These are phyloP conservation scores for Tylopilus intermedius DNA, from an alignment of 768 basidiomycete species.

Conservation along the genomic window DNA sequence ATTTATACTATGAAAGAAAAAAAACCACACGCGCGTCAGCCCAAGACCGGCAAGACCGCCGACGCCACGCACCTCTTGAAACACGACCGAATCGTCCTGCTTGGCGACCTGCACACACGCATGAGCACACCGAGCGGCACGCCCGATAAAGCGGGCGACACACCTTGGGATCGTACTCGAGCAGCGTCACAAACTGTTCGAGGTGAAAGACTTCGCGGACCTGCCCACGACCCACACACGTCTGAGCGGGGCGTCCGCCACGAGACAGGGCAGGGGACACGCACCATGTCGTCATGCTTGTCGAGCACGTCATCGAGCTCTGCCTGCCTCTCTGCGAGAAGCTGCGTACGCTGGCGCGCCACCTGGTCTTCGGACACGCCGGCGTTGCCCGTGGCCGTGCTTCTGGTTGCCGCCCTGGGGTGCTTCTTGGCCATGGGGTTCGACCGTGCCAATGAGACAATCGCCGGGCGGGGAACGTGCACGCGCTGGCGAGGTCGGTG, in stretches of 20 bases:
- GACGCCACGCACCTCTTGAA: slow-evolving; percentile 53
- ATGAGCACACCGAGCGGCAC: not conserved
- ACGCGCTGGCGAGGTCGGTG: not conserved
- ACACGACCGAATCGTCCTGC: slow-evolving; percentile 65
- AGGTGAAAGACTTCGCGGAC: slow-evolving; percentile 88
- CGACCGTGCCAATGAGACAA: not conserved
- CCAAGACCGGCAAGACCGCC: not conserved
- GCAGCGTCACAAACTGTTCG: slow-evolving; percentile 71
- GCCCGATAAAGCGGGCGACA: not conserved
- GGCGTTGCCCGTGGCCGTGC: not conserved
- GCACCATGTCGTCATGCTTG: slow-evolving; percentile 69
- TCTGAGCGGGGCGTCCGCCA: not conserved
- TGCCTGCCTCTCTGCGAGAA: slow-evolving; percentile 56
- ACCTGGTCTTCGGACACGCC: slow-evolving; percentile 21
- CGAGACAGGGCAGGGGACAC: slow-evolving; percentile 27
- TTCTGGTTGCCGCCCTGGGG: slow-evolving; percentile 1
- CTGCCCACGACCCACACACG: slow-evolving; percentile 31
- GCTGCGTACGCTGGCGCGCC: slow-evolving; percentile 35
- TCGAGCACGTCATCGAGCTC: slow-evolving; percentile 57
- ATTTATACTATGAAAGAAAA: slow-evolving; percentile 46
- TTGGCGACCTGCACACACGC: slow-evolving; percentile 56
- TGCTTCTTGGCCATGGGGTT: slow-evolving; percentile 23
- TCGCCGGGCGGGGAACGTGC: not conserved
- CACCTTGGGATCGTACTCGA: slow-evolving; percentile 74
- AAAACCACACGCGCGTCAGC: not conserved